These are phyloP conservation scores for Fagus crenata DNA, from an alignment of 306 rosid species.

Conservation along the genomic window DNA sequence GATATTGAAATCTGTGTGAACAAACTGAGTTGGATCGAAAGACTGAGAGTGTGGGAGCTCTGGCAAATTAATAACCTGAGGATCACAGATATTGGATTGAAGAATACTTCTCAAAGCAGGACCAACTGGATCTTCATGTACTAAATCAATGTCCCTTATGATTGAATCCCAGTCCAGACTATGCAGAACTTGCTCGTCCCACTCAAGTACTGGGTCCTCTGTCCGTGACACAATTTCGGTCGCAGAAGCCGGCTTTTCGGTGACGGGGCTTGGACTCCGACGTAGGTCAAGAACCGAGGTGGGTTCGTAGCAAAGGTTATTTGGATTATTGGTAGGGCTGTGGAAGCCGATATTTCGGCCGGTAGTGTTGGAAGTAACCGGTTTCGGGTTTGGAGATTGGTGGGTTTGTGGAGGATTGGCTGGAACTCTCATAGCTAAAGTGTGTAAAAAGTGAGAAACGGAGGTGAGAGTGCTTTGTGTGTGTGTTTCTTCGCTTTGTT, in stretches of 20 bases:
- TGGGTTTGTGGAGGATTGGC: slow-evolving; percentile 43
- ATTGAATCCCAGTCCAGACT: slow-evolving; percentile 78
- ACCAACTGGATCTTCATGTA: slow-evolving; percentile 52
- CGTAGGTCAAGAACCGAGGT: slow-evolving; percentile 79
- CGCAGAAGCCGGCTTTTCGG: slow-evolving; percentile 30
- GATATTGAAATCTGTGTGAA: slow-evolving; percentile 47
- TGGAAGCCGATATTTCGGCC: slow-evolving; percentile 27
- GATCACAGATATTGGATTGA: slow-evolving; percentile 25
- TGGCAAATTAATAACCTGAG: slow-evolving; percentile 32
- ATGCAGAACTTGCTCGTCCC: slow-evolving; percentile 70
- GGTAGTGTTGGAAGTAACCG: slow-evolving; percentile 28
- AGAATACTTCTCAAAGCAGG: slow-evolving; percentile 31
- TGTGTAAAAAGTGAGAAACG: neutral
- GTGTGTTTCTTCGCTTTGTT: neutral
- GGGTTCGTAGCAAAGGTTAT: slow-evolving; percentile 61
- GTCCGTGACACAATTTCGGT: slow-evolving; percentile 30
- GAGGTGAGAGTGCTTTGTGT: slow-evolving; percentile 6
- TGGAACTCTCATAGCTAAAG: slow-evolving; percentile 73
- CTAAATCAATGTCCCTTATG: slow-evolving; percentile 67
- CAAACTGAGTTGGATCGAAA: slow-evolving; percentile 47
- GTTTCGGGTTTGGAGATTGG: slow-evolving; percentile 39
- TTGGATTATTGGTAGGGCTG: slow-evolving; percentile 26
- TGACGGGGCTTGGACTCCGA: slow-evolving; percentile 73
- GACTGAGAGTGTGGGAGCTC: slow-evolving; percentile 50
- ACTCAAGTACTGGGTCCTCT: slow-evolving; percentile 38